Conservation (phyloP, 495 filamentous ascomycete species). For the Rostrohypoxylon terebratum region DNA sequence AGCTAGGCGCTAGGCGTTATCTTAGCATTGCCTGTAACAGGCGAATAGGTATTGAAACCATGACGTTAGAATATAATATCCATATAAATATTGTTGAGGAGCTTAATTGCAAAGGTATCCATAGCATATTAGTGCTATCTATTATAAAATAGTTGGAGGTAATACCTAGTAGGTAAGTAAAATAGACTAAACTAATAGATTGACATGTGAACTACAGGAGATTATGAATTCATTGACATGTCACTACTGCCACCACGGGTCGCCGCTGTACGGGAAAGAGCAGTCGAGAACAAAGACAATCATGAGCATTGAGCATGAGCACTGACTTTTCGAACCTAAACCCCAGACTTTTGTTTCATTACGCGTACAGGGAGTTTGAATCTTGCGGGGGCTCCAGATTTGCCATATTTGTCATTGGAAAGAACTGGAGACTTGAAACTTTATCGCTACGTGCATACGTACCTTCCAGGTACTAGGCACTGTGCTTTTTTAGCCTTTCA, state of each 20-base stretch:
- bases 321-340: not conserved
- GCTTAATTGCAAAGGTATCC: not conserved
- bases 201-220: constrained; percentile 21
- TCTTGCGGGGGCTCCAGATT: constrained; percentile 42
- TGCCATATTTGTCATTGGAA: constrained; percentile 26
- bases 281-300: not conserved
- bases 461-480: not conserved
- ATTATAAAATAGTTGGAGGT: no score
- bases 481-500: no score
- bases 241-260: not conserved
- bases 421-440: constrained; percentile 20
- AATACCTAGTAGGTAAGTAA: not conserved
- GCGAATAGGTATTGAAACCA: not conserved
- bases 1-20: not conserved
- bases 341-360: constrained; percentile 39
- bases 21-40: not conserved
- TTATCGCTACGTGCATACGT: constrained; percentile 5
- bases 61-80: constrained; percentile 30
- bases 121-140: not conserved
- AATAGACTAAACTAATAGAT: not conserved
- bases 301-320: not conserved
- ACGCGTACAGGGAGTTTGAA: constrained; percentile 32
- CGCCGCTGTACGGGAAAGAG: not conserved
- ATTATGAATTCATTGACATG: not conserved
- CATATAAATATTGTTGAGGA: not conserved